phyloP scores from a whole-genome alignment of 1,139 yeast species.

The Yamadazyma conglobata region DNA sequence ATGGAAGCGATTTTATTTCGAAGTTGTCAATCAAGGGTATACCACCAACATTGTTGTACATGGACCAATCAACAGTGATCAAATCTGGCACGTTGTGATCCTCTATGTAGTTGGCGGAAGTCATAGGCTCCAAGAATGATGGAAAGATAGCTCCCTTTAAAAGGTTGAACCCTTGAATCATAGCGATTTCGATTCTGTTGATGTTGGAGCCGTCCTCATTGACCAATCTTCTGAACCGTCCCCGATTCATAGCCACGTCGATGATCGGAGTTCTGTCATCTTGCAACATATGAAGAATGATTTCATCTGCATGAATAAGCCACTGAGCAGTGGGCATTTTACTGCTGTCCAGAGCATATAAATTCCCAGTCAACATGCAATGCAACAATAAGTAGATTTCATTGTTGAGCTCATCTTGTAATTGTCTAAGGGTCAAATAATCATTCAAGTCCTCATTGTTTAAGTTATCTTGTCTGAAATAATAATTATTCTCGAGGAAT shows the following conservation, averaged over 20 bases:
- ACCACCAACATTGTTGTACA: conserved; percentile 68
- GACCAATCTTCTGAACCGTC: conserved; percentile 45
- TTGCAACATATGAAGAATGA: conserved; percentile 42
- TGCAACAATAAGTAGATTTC: conserved; percentile 39
- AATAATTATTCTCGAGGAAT: conserved; percentile 30
- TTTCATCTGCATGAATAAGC: conserved; percentile 56
- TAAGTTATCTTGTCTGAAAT: conserved; percentile 32
- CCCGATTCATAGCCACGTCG: conserved; percentile 39
- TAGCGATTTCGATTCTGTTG: conserved; percentile 39
- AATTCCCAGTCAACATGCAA: conserved; percentile 39
- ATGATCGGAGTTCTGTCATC: conserved; percentile 42
- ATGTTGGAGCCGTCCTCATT: conserved; percentile 43
- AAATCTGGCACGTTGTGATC: conserved; percentile 24
- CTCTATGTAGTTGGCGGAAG: conserved; percentile 1
- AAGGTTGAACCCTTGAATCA: conserved; percentile 43
- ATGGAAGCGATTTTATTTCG: conserved; percentile 51
- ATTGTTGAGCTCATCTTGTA: conserved; percentile 26
- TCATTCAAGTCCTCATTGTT: conserved; percentile 38
- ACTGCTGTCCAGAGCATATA: conserved; percentile 14
- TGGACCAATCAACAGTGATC: conserved; percentile 55
- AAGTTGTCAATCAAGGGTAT: conserved; percentile 56
- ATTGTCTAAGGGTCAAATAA: conserved; percentile 25
- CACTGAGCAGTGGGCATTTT: conserved; percentile 40
- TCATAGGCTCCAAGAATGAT: conserved; percentile 34
- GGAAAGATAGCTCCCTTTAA: conserved; percentile 32